Conservation (phyloP, 1,284 basidiomycete genomes). For the Ustilago trichophora region DNA sequence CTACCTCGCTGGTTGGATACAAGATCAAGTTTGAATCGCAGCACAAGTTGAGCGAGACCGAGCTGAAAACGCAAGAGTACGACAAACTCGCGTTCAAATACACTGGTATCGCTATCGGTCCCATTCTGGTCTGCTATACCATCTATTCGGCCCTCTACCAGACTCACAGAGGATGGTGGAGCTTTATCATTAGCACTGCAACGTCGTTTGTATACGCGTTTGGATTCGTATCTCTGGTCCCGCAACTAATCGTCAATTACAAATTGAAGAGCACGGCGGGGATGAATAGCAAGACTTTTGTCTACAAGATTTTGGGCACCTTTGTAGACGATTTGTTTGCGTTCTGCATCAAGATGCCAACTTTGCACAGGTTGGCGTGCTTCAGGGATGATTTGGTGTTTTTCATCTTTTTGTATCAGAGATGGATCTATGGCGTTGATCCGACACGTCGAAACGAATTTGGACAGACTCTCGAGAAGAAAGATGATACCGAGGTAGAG, state of each 20-base stretch:
- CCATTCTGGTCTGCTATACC: slow-evolving; percentile 84
- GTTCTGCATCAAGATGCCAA: slow-evolving; percentile 95
- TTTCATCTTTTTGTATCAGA: slow-evolving; percentile 69
- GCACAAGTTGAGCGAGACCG: slow-evolving; percentile 89
- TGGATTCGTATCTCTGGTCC: slow-evolving; percentile 80
- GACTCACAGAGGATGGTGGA: slow-evolving; percentile 92
- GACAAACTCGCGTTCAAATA: slow-evolving; percentile 88
- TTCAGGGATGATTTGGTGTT: slow-evolving; percentile 71
- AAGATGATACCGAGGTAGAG: slow-evolving; percentile 4
- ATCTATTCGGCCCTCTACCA: slow-evolving; percentile 75
- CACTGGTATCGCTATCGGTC: slow-evolving; percentile 86
- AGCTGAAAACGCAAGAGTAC: slow-evolving; percentile 95
- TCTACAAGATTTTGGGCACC: slow-evolving; percentile 89
- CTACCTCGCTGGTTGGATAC: slow-evolving; percentile 78
- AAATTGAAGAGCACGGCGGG: slow-evolving; percentile 85
- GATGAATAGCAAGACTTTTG: slow-evolving; percentile 96
- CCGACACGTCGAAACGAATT: slow-evolving; percentile 94
- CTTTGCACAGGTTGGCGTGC: slow-evolving; percentile 85
- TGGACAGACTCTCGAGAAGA: slow-evolving; percentile 72
- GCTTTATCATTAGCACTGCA: slow-evolving; percentile 82
- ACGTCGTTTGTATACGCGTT: slow-evolving; percentile 94
- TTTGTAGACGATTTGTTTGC: slow-evolving; percentile 81
- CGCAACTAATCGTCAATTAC: slow-evolving; percentile 74
- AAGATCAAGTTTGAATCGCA: slow-evolving; percentile 85
- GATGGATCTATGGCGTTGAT: slow-evolving; percentile 95